A percentile compares a stretch with the other conserved stretches of the same genome.
Conservation (phyloP, 2,329 filamentous ascomycete species). For the Pyrenochaeta sp. region DNA sequence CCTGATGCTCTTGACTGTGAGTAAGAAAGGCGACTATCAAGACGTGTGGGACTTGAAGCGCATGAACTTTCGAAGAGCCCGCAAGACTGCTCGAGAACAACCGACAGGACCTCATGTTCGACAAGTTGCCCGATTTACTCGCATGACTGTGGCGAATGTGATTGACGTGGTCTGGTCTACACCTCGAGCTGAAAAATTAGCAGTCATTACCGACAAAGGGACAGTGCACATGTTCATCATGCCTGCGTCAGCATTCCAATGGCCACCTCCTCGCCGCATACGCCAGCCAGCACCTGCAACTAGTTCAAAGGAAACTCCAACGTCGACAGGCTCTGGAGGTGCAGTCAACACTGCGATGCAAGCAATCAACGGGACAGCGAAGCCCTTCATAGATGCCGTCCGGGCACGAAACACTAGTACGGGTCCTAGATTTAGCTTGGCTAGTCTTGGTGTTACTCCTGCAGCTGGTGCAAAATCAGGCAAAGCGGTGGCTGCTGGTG, state of each 20-base stretch:
- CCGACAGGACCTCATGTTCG: conserved; percentile 65
- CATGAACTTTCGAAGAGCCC: conserved; percentile 55
- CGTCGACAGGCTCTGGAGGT: conserved; percentile 40
- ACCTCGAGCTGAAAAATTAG: conserved; percentile 80
- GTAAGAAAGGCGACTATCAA: conserved; percentile 83
- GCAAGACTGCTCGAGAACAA: conserved; percentile 40
- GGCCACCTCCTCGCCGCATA: conserved; percentile 74
- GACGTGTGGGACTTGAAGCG: conserved; percentile 80
- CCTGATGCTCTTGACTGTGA: conserved; percentile 77
- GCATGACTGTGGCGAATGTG: conserved; percentile 90
- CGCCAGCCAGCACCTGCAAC: conserved; percentile 33
- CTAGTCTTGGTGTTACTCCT: conserved; percentile 50
- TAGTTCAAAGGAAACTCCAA: conserved; percentile 41
- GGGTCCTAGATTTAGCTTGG: conserved; percentile 45
- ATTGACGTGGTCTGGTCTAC: conserved; percentile 89
- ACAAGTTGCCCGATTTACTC: conserved; percentile 85
- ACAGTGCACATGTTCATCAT: conserved; percentile 93
- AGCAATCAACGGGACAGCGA: conserved; percentile 54
- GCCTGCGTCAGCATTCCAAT: conserved; percentile 80
- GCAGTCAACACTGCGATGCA: conserved; percentile 52
- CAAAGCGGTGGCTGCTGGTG: conserved; percentile 74
- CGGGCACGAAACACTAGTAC: conserved; percentile 43
- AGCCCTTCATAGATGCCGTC: conserved; percentile 46
- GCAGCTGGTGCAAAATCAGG: conserved; percentile 68
- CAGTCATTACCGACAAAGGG: conserved; percentile 92